Base-by-base conservation (phyloP, 441 rosid genomes). In the Mallotus repandus region DNA sequence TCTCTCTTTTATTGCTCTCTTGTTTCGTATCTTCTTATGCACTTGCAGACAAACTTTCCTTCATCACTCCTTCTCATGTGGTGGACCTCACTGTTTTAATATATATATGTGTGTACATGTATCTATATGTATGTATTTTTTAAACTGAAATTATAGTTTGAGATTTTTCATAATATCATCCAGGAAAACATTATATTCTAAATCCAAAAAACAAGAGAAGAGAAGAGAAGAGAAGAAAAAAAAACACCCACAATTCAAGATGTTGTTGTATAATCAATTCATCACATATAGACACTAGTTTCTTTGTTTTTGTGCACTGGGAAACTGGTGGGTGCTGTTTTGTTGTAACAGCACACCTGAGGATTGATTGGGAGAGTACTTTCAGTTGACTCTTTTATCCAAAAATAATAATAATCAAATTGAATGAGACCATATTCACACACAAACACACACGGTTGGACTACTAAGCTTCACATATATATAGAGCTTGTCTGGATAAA, bases 1-100 rank as follows among this genome's bases (percentile, higher is more conserved):
- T 54, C 76, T 50, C 78, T 76, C 77, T 76, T 76, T 72, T 38
- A 38, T 38, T 10, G 9, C 85, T 81, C 81, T 82, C 82, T 69
- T 57, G 19, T 74, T 78, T 82, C 85, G 79, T 73, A 80, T 80
- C 86, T 84, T 81, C 80, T 68, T 61, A 18, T 80, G 70, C 84
- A 64, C 88, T 77, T 73, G 11, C 70, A 69, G 85, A 84, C 89
- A 84, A 84, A 77, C 60, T 76, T 58, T 41, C 76, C 81, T 60
- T 63, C 82, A 79, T 82, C 86, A 76, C 80, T 74, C 57, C 57
- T 72, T 60, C 76, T 46, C 81, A 46, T 77, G 41, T 38, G 16
- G 75, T 73, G 81, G 73, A 69, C 79, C 86, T 76, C 80, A 29
- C 80, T 9, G 11, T 63, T 13, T 12, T 21, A 21, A 60, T 60